These are phyloP conservation scores for Colletotrichum abscissum DNA, from an alignment of 2,329 filamentous ascomycete genomes.

Conservation along the genomic window DNA sequence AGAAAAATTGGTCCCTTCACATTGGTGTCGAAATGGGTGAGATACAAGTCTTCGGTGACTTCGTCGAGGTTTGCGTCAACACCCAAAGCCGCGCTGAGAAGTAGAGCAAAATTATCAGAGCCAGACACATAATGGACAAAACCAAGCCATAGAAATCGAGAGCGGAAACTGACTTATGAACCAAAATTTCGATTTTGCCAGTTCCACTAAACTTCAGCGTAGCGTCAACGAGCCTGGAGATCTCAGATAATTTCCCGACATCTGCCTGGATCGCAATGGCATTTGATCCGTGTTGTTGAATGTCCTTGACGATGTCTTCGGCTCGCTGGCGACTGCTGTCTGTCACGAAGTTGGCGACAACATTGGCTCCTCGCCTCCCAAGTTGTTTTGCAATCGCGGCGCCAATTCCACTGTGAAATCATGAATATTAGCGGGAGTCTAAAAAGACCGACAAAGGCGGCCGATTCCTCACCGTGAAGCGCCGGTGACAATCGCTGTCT, in stretches of 20 bases:
- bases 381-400: conserved; percentile 73
- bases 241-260: conserved; percentile 33
- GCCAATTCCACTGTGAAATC: conserved; percentile 54
- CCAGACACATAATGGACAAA: too few species aligned
- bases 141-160: too few species aligned
- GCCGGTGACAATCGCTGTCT: conserved; percentile 26
- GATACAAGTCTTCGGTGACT: neutral
- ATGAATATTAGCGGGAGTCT: neutral
- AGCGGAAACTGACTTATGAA: conserved; percentile 38
- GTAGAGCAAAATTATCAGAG: neutral
- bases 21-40: conserved; percentile 16
- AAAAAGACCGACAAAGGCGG: neutral
- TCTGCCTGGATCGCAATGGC: conserved; percentile 35
- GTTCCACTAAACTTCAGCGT: conserved; percentile 36
- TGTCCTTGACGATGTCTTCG: conserved; percentile 33
- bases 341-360: conserved; percentile 38
- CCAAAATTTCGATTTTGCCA: conserved; percentile 41
- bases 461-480: conserved; percentile 30
- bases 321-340: conserved; percentile 36
- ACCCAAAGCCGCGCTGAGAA: neutral
- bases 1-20: conserved; percentile 41
- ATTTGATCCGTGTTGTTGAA: conserved; percentile 36
- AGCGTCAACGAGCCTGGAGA: conserved; percentile 36
- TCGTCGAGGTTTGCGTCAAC: conserved; percentile 2
- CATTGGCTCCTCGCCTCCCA: conserved; percentile 64